These are phyloP conservation scores for Citrullus amarus DNA, from an alignment of 306 rosid genomes.

Conservation along the genomic window DNA sequence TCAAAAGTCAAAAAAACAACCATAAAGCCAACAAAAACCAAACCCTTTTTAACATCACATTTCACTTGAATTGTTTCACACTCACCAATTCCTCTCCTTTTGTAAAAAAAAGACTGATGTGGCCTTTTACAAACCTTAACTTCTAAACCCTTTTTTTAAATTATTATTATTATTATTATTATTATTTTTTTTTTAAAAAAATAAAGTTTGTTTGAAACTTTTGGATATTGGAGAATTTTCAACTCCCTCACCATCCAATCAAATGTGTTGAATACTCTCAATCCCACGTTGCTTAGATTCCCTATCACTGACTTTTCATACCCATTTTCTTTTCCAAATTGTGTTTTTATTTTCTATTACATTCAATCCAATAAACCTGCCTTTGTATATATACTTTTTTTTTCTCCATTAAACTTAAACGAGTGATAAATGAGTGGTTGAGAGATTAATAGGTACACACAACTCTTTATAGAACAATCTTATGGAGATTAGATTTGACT, in stretches of 20 bases:
- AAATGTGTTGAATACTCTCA: not conserved
- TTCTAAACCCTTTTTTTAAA: not conserved
- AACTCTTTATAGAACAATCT: not conserved
- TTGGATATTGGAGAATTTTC: conserved; percentile 3
- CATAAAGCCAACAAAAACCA: not conserved
- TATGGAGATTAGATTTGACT: not conserved
- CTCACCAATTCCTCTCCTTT: conserved; percentile 1
- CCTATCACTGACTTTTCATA: not conserved
- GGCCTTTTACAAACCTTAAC: not conserved
- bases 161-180: not conserved
- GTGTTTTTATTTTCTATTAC: not conserved
- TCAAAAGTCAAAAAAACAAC: not conserved
- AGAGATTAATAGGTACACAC: not conserved
- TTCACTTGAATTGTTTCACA: not conserved
- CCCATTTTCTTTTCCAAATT: not conserved
- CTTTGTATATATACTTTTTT: not conserved
- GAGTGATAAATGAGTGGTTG: not conserved
- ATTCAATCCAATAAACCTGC: not conserved
- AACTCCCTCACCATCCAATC: not conserved
- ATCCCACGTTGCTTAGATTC: not conserved
- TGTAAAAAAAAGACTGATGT: not conserved
- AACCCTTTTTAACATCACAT: not conserved
- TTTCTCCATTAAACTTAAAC: not conserved
- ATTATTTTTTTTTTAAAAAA: too few species aligned
- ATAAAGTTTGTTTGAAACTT: not conserved